Percentiles rank a stretch among this genome's conserved stretches.
phyloP scores from a whole-genome alignment of 1,284 basidiomycete species.

The Trichosporon ovoides region DNA sequence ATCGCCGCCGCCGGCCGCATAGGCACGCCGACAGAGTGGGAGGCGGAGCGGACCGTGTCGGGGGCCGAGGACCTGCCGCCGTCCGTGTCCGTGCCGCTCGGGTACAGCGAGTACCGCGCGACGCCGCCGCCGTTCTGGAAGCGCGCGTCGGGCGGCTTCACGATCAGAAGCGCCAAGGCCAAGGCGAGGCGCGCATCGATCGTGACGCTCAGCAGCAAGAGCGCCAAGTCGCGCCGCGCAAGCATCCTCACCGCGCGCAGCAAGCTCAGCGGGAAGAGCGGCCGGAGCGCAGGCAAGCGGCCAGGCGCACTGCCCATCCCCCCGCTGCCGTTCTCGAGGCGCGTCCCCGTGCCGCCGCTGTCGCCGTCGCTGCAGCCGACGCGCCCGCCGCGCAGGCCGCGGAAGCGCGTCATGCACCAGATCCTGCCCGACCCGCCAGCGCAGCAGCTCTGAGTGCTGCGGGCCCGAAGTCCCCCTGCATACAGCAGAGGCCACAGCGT shows the following conservation, averaged over 20 bases:
- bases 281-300: neutral
- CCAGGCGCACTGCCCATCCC: neutral
- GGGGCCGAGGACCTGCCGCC: neutral
- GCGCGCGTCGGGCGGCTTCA: neutral
- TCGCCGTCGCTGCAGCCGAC: neutral
- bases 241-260: neutral
- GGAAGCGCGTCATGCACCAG: neutral
- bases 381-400: neutral
- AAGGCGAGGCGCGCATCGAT: constrained; percentile 1
- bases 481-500: neutral
- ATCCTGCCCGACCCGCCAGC: neutral
- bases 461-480: neutral
- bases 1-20: neutral
- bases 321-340: neutral
- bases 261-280: neutral
- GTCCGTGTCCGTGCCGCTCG: neutral
- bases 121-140: neutral
- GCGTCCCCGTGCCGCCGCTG: neutral
- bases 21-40: constrained; percentile 1
- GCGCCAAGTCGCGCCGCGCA: neutral
- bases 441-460: neutral
- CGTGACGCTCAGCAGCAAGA: neutral
- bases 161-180: neutral
- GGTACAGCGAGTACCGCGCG: neutral
- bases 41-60: neutral